Percentiles rank a stretch among this genome's conserved stretches.
Evolutionary conservation across 495 filamentous ascomycete species (phyloP).

Genomic region (Aspergillus carlsbadensis): DNA sequence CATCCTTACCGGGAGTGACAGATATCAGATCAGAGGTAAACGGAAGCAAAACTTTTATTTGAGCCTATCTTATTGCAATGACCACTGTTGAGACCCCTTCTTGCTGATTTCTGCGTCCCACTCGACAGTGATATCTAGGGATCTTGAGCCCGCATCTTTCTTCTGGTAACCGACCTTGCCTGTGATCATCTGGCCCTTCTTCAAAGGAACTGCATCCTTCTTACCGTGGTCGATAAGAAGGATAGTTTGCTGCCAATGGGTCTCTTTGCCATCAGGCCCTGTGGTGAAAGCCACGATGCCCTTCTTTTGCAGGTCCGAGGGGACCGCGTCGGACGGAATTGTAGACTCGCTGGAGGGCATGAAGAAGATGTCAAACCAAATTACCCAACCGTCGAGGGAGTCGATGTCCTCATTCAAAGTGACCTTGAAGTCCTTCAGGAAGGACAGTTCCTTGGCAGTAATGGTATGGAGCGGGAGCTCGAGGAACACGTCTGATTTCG

Average conservation of each 20-base stretch:
- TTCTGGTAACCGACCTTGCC: constrained; percentile 53
- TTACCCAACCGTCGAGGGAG: constrained; percentile 57
- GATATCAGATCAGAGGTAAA: not conserved
- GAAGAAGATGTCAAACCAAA: constrained; percentile 69
- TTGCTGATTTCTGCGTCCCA: constrained; percentile 41
- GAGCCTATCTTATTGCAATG: constrained; percentile 27
- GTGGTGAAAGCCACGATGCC: constrained; percentile 54
- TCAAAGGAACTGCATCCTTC: constrained; percentile 32
- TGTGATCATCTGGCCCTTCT: constrained; percentile 49
- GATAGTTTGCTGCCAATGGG: constrained; percentile 54
- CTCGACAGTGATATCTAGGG: constrained; percentile 47
- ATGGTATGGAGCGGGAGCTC: constrained; percentile 56
- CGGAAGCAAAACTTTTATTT: constrained; percentile 22
- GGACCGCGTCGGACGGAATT: constrained; percentile 43
- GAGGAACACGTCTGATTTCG: constrained; percentile 51
- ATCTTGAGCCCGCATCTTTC: constrained; percentile 43
- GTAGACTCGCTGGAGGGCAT: constrained; percentile 45
- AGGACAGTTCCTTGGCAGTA: constrained; percentile 54
- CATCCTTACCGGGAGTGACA: too few relatives aligned
- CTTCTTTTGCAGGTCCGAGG: constrained; percentile 46
- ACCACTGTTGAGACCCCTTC: constrained; percentile 39
- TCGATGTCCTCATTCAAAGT: constrained; percentile 54
- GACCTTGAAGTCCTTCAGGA: constrained; percentile 55
- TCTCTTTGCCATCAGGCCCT: constrained; percentile 49
- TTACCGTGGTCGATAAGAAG: constrained; percentile 46